Conservation (phyloP, 148 eudicot genomes). For the Rhododendron williamsianum region DNA sequence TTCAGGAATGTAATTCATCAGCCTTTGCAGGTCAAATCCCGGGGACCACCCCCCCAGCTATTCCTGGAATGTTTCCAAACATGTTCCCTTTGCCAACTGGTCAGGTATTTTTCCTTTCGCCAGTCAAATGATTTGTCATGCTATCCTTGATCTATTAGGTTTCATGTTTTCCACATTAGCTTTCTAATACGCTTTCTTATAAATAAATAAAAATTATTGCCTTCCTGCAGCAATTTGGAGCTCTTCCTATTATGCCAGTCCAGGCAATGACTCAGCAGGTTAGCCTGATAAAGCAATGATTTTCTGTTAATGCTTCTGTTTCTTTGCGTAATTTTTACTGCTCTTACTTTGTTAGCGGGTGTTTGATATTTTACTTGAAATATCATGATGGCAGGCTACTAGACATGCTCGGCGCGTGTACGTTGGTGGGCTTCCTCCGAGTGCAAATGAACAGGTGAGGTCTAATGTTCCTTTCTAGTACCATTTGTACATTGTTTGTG, state of each 20-base stretch:
- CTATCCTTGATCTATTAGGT: background rate
- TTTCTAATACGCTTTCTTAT: background rate
- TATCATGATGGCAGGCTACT: conserved; percentile 65
- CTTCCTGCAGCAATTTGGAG: conserved; percentile 47
- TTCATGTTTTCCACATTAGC: background rate
- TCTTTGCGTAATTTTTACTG: background rate
- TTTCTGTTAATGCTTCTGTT: background rate
- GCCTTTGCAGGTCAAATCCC: conserved; percentile 62
- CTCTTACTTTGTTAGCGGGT: background rate
- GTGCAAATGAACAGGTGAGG: conserved; percentile 94
- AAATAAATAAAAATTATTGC: background rate
- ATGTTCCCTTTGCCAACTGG: conserved; percentile 59
- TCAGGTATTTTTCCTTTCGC: conserved; percentile 44
- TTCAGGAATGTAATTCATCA: conserved; percentile 17
- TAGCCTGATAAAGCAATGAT: background rate
- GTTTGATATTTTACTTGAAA: background rate
- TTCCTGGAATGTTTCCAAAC: conserved; percentile 74
- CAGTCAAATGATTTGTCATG: background rate
- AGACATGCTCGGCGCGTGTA: conserved; percentile 95
- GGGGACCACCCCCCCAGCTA: conserved; percentile 44
- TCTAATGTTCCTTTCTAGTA: background rate
- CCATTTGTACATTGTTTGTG: background rate
- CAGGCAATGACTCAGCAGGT: conserved; percentile 99
- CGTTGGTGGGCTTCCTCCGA: conserved; percentile 95
- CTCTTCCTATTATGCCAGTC: conserved; percentile 84